Evolutionary conservation across 2,329 filamentous ascomycete genomes (phyloP), one percentile per base, ranked within the genome.

Genomic region (Ophiostoma angusticollis): DNA sequence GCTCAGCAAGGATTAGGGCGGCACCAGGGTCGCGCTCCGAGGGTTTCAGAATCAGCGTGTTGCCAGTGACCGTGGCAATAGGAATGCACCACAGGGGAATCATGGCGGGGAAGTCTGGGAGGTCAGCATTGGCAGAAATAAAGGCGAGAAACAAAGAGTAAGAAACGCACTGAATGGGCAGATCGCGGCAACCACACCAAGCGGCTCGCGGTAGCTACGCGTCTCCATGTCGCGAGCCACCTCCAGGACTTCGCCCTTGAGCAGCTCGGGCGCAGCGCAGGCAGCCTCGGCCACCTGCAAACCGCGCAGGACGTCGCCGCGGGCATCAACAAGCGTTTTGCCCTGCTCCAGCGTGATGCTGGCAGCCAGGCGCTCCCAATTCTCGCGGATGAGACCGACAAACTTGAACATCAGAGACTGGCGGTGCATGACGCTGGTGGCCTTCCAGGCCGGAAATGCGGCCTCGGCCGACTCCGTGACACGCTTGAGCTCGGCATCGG

Each of bases 211-310:
- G 59, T 91, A 91, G 43, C 74, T 81, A 54, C 82, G 67, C 22
- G 84, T 91, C 67, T 91, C 84, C 84, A 91, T 91, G 53, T 91
- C 84, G 68, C 84, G 87, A 39, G 83, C 74, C 11, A 91, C 84
- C 65, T 91, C 84, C 24, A 91, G 68, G 31, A 91, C 69, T 63
- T 91, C 83, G 28, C 84, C 84, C 58, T 83, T 84, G 59, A 91
- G 69, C 57, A 87, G 74, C 50, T 84, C 84, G 1, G 84, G 82
- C 39, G 85, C 85, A 35, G 71, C 80, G 54, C 83, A 84, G 17
- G 84, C 80, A 6, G 80, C 82, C 67, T 91, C 84, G 3, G 84
- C 84, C 19, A 91, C 84, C 66, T 91, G 84, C 43, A 91, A 67
- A 33, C 84, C 84, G 50, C 84, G 72, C 36, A 89, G 70, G 17